Evolutionary conservation across 805 yeast species (phyloP).

Genomic region (Wickerhamomyces tratensis): DNA sequence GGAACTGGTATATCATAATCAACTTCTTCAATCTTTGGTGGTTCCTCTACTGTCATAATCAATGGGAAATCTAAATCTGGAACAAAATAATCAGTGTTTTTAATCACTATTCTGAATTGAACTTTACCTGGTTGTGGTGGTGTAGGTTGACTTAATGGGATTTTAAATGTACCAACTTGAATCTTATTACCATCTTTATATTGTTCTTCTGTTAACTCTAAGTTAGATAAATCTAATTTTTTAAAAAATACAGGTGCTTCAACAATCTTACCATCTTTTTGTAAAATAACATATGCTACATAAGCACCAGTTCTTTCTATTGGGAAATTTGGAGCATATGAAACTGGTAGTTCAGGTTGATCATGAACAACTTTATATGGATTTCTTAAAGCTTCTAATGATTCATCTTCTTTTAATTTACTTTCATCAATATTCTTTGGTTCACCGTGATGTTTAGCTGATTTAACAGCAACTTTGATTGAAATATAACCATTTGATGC

Average conservation of each 20-base stretch:
- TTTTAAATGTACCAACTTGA: conserved; percentile 64
- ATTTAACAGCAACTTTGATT: conserved; percentile 65
- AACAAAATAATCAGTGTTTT: conserved; percentile 75
- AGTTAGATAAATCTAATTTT: conserved; percentile 44
- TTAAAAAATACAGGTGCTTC: conserved; percentile 54
- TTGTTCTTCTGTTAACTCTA: conserved; percentile 41
- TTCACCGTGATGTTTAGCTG: conserved; percentile 50
- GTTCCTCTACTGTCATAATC: conserved; percentile 56
- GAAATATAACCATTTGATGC: conserved; percentile 66
- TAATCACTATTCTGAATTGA: conserved; percentile 62
- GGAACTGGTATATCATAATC: conserved; percentile 58
- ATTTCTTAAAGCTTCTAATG: conserved; percentile 57
- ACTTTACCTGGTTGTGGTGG: conserved; percentile 62
- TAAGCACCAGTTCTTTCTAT: conserved; percentile 38
- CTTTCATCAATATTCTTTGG: conserved; percentile 19
- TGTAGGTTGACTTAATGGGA: conserved; percentile 65
- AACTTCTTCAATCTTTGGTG: conserved; percentile 38
- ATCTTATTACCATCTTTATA: conserved; percentile 20
- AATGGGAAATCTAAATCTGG: conserved; percentile 67
- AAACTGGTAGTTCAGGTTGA: conserved; percentile 63
- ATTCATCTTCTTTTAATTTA: conserved; percentile 43
- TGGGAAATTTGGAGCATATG: conserved; percentile 75
- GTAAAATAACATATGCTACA: conserved; percentile 60
- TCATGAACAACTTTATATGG: conserved; percentile 57
- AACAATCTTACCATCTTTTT: conserved; percentile 70